phyloP scores from a whole-genome alignment of 2,329 filamentous ascomycete genomes.

The Penicillium sp. region DNA sequence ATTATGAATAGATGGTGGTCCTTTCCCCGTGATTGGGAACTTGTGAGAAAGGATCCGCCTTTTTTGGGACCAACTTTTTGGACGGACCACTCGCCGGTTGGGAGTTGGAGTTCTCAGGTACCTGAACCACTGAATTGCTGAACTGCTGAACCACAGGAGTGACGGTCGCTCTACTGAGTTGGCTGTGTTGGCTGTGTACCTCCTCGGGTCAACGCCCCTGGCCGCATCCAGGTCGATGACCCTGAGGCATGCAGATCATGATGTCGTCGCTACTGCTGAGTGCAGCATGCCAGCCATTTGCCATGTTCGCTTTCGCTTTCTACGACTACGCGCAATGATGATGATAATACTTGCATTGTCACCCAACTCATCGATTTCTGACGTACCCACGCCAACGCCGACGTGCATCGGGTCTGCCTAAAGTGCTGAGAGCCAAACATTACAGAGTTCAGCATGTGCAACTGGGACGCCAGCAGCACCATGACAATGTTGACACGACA shows the following conservation, averaged over 20 bases:
- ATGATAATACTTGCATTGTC: not conserved
- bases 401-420: slow-evolving; percentile 1
- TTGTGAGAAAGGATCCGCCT: slow-evolving; percentile 6
- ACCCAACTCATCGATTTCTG: not conserved
- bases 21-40: slow-evolving; percentile 16
- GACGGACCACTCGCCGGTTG: not conserved
- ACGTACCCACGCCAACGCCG: not conserved
- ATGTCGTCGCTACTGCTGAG: slow-evolving; percentile 15
- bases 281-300: slow-evolving; percentile 7
- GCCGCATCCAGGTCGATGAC: slow-evolving; percentile 22
- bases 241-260: slow-evolving; percentile 30
- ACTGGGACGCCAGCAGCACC: not conserved
- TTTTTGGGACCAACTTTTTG: not conserved
- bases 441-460: not conserved
- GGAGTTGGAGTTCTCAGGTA: not conserved
- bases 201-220: slow-evolving; percentile 14
- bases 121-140: not conserved
- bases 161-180: not conserved
- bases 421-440: not conserved
- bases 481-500: slow-evolving; percentile 1
- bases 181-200: not conserved
- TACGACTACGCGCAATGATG: not conserved
- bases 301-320: not conserved
- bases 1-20: slow-evolving; percentile 10
- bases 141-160: not conserved